Conservation (phyloP, 257 asterid species). For the Capsicum pubescens region DNA sequence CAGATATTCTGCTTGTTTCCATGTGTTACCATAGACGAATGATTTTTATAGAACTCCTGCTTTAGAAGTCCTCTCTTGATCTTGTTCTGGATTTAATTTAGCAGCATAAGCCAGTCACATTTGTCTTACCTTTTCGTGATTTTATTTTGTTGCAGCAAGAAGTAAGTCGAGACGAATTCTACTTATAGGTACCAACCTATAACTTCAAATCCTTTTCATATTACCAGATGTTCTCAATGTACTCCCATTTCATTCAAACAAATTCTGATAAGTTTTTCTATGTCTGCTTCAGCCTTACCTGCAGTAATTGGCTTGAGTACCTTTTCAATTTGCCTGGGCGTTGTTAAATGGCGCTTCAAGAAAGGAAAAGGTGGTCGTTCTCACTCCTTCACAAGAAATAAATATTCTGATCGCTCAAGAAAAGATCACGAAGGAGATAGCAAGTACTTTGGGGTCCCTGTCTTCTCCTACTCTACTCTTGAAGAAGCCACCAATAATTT, state of each 20-base stretch:
- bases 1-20: not conserved
- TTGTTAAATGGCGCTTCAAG: constrained; percentile 15
- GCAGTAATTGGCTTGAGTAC: not conserved
- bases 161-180: not conserved
- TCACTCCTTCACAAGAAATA: not conserved
- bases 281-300: constrained; percentile 24
- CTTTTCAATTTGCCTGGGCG: not conserved
- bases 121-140: not conserved
- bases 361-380: not conserved
- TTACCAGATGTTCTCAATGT: not conserved
- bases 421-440: constrained; percentile 40
- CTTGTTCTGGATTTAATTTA: not conserved
- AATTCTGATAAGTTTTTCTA: not conserved
- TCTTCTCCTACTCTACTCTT: constrained; percentile 55
- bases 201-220: not conserved
- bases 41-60: not conserved
- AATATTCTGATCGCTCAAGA: constrained; percentile 32
- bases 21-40: not conserved
- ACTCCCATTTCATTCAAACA: not conserved
- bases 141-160: not conserved
- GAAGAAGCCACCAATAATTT: constrained; percentile 53
- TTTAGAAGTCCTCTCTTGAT: not conserved
- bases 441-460: constrained; percentile 40
- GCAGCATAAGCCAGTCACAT: not conserved
- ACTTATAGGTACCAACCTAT: constrained; percentile 4